Base-by-base conservation (phyloP, 1,139 yeast species). In the Nadsonia starkeyi-henricii region DNA sequence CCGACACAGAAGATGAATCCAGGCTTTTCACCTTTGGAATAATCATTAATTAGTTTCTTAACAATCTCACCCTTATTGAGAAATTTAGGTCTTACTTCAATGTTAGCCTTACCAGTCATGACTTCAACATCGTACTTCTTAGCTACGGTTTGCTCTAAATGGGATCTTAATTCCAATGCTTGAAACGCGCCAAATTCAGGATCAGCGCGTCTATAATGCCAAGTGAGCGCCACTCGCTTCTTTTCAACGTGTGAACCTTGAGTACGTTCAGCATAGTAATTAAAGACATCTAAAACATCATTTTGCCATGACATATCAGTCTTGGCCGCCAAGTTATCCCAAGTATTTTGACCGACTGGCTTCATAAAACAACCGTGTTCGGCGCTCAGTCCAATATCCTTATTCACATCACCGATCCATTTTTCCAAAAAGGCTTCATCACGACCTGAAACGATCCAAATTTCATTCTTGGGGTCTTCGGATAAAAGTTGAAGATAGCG, bases 11-110 rank as follows among this genome's bases (percentile, higher is more conserved):
- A 66, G 46, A 85, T 77, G 60, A 93, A 91, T 59, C 85, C 95
- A 0, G 96, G 91, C 46, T 78, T 69, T 47, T 75, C 71, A 2
- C 72, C 74, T 26, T 66, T 66, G n/a, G 62, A 62, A 46, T 60
- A 53, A 26, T 57, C 60, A 3, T 52, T 47, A 45, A 86, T 84
- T 50, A 91, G 72, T 53, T 88, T 70, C 62, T 78, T 83, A 45
- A 85, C 98, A 59, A 93, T 93, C 65, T 89, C 97, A 50, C 99
- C 99, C 65, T 93, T 93, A 68, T 93, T 93, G 51, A 91, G 86
- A 62, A 86, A 84, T 52, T 79, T 78, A 9, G 99, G 99, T 54
- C 98, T 75, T 18, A 93, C 97, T 66, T 93, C 99, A 48, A 93
- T 76, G 61, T 93, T 93, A 45, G 98, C 98, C 67, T 93, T 93